Evolutionary conservation across 805 yeast genomes (phyloP).

Genomic region (Jamesozyma jinghongensis): DNA sequence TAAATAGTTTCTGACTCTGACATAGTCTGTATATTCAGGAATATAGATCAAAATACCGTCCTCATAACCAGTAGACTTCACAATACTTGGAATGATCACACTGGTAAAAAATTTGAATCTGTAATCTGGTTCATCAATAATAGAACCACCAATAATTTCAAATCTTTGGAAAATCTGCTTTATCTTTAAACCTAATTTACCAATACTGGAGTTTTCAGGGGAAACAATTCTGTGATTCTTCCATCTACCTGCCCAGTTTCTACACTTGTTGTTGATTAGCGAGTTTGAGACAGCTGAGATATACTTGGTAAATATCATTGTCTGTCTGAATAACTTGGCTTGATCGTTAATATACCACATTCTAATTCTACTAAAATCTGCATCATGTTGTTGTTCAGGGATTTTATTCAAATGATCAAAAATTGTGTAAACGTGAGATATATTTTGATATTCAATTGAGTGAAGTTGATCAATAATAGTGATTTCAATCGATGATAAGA

Average conservation of each 20-base stretch:
- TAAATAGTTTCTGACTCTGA: slow-evolving; percentile 62
- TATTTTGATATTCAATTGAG: slow-evolving; percentile 82
- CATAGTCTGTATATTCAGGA: slow-evolving; percentile 79
- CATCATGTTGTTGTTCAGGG: slow-evolving; percentile 70
- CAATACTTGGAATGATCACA: slow-evolving; percentile 61
- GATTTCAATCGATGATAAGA: slow-evolving; percentile 80
- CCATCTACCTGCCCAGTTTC: slow-evolving; percentile 52
- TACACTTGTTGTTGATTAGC: slow-evolving; percentile 40
- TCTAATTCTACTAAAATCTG: slow-evolving; percentile 85
- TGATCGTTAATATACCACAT: slow-evolving; percentile 89
- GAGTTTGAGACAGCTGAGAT: slow-evolving; percentile 75
- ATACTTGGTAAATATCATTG: slow-evolving; percentile 65
- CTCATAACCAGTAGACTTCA: slow-evolving; percentile 48
- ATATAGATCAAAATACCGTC: slow-evolving; percentile 73
- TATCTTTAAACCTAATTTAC: slow-evolving; percentile 55
- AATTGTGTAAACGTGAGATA: slow-evolving; percentile 76
- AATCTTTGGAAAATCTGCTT: slow-evolving; percentile 67
- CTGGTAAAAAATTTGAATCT: slow-evolving; percentile 75
- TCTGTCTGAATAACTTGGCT: slow-evolving; percentile 64
- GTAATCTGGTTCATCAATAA: slow-evolving; percentile 66
- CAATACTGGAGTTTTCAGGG: slow-evolving; percentile 46
- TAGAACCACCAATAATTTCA: slow-evolving; percentile 38
- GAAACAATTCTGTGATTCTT: slow-evolving; percentile 42
- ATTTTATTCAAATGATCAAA: slow-evolving; percentile 62
- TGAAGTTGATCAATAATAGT: slow-evolving; percentile 74